Percentiles rank a stretch among this genome's conserved stretches.
These are phyloP conservation scores for Ophiostoma sp. DNA, from an alignment of 2,329 filamentous ascomycete genomes.

Conservation along the genomic window DNA sequence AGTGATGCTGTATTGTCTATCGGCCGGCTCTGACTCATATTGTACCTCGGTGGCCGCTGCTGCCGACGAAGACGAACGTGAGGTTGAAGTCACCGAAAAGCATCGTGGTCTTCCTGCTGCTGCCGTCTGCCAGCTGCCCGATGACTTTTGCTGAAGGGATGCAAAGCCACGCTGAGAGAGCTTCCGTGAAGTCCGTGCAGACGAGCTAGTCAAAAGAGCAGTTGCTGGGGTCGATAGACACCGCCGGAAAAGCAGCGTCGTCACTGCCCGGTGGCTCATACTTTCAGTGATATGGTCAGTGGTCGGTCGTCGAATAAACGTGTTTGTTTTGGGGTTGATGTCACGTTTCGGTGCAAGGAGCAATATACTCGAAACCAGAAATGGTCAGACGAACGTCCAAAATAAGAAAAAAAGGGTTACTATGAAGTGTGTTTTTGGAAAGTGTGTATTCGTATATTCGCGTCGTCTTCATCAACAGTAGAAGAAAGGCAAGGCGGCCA, in stretches of 20 bases:
- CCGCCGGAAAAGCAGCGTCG: conserved; percentile 1
- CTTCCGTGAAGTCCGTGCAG: not conserved
- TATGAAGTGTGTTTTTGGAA: not conserved
- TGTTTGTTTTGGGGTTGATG: not conserved
- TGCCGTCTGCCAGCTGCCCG: too few species aligned
- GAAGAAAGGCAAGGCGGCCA: not conserved
- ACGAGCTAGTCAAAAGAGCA: not conserved
- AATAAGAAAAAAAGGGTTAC: too few species aligned
- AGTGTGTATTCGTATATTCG: not conserved
- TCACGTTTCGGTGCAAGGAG: not conserved
- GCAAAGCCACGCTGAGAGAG: not conserved
- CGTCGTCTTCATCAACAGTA: not conserved
- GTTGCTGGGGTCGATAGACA: not conserved
- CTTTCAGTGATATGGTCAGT: not conserved
- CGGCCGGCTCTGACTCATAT: not conserved
- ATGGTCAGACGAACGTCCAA: not conserved
- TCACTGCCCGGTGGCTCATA: conserved; percentile 6
- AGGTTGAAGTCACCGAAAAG: conserved; percentile 17
- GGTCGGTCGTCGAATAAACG: not conserved
- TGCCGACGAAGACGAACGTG: conserved; percentile 12
- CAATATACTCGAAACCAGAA: not conserved
- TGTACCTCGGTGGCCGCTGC: not conserved
- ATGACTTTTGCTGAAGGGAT: not conserved
- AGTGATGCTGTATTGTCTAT: conserved; percentile 45
- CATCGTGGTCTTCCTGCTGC: conserved; percentile 11